Evolutionary conservation across 2,329 filamentous ascomycete genomes (phyloP).

Genomic region (Cladosporium sp.): DNA sequence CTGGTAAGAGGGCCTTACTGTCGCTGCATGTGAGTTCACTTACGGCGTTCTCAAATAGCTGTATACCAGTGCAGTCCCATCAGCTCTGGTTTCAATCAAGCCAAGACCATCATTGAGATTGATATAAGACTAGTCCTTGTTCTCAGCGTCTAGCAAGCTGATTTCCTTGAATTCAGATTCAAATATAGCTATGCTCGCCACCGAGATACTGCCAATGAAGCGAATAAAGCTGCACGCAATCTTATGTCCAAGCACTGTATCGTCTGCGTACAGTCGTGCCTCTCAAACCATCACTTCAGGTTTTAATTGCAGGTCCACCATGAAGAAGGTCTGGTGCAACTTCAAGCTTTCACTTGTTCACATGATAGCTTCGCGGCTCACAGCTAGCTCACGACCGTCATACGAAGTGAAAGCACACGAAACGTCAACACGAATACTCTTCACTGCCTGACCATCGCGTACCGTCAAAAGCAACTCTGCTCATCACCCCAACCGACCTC

Average conservation of each 20-base stretch:
- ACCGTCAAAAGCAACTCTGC: not conserved
- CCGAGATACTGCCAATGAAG: not conserved
- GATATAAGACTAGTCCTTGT: too few relatives aligned
- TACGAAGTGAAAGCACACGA: not conserved
- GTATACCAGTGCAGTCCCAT: too few relatives aligned
- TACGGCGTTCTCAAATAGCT: not conserved
- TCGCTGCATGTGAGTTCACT: not conserved
- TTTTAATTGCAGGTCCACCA: accelerated
- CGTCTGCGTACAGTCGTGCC: not conserved
- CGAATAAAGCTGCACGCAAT: not conserved
- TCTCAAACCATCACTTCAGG: not conserved
- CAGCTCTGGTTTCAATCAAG: too few relatives aligned
- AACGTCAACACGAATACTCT: not conserved
- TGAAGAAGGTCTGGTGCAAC: not conserved
- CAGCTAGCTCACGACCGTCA: not conserved
- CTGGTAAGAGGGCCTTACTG: not conserved
- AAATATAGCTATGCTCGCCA: not conserved
- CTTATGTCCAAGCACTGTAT: not conserved
- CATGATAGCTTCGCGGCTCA: not conserved
- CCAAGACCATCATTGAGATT: too few relatives aligned
- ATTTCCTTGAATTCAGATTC: too few relatives aligned
- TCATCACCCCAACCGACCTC: not conserved
- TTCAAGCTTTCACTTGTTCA: not conserved
- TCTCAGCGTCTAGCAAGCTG: too few relatives aligned
- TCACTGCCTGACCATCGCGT: not conserved